Percentiles rank a stretch among this genome's conserved stretches.
Evolutionary conservation across 129 eudicot species (phyloP).

Genomic region (Logfia minima): DNA sequence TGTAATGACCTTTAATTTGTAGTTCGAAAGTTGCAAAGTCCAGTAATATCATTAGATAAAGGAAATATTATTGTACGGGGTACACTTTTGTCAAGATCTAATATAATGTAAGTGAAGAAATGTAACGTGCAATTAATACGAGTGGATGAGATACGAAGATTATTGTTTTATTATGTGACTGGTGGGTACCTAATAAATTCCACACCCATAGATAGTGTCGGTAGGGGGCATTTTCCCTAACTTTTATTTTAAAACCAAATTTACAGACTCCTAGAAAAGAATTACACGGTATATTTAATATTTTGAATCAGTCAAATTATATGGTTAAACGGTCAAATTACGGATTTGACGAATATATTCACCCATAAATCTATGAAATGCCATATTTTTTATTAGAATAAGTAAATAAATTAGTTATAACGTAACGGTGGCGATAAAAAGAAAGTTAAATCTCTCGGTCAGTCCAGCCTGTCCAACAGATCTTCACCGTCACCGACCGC

Average conservation of each 20-base stretch:
- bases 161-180: not conserved
- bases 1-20: too few species aligned
- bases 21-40: too few species aligned
- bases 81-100: not conserved
- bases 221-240: not conserved
- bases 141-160: not conserved
- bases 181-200: constrained; percentile 32
- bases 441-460: constrained; percentile 10
- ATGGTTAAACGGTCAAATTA: too few species aligned
- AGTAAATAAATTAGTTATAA: constrained; percentile 18
- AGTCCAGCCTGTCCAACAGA: constrained; percentile 24
- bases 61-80: not conserved
- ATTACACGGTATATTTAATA: not conserved
- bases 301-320: not conserved
- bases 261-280: not conserved
- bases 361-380: too few species aligned
- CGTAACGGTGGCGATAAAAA: constrained; percentile 32
- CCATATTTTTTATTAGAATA: too few species aligned
- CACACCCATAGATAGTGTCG: constrained; percentile 13
- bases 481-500: constrained; percentile 45
- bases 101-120: not conserved
- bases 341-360: too few species aligned
- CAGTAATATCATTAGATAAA: not conserved
- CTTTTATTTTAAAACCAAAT: too few species aligned
- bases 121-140: constrained; percentile 18